Percentiles rank a stretch among this genome's conserved stretches.
Conservation (phyloP, 805 yeast species). For the Starmerella khaoyaiensis region DNA sequence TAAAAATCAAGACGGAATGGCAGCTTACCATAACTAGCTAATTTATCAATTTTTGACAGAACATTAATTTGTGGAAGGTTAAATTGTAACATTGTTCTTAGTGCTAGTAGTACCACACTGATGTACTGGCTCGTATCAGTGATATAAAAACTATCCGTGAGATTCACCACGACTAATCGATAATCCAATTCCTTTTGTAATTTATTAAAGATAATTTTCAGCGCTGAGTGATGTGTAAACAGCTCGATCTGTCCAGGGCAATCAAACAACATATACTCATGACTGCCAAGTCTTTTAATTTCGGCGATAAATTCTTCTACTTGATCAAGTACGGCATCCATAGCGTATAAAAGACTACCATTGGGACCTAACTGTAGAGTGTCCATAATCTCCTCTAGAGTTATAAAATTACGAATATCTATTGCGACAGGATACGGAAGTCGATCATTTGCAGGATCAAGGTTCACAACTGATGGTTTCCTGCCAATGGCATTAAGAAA, state of each 20-base stretch:
- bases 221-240: conserved; percentile 75
- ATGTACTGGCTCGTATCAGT: conserved; percentile 83
- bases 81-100: conserved; percentile 85
- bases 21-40: conserved; percentile 62
- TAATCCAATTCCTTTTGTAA: conserved; percentile 54
- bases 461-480: conserved; percentile 65
- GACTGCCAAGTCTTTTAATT: conserved; percentile 42
- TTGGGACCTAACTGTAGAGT: conserved; percentile 65
- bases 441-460: conserved; percentile 83
- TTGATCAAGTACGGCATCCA: conserved; percentile 50
- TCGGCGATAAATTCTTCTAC: conserved; percentile 46
- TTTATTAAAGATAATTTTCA: conserved; percentile 51
- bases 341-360: conserved; percentile 83
- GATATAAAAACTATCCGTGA: conserved; percentile 70
- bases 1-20: conserved; percentile 73
- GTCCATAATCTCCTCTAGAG: conserved; percentile 66
- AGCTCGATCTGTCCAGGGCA: conserved; percentile 89
- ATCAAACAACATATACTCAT: conserved; percentile 64
- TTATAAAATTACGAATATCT: conserved; percentile 65
- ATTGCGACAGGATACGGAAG: conserved; percentile 58
- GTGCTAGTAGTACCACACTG: conserved; percentile 62
- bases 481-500: conserved; percentile 91
- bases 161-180: conserved; percentile 58
- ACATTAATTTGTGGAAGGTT: conserved; percentile 91
- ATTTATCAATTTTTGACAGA: conserved; percentile 75